These are phyloP conservation scores for Colletotrichum tanaceti DNA, from an alignment of 2,329 filamentous ascomycete species.

Conservation along the genomic window DNA sequence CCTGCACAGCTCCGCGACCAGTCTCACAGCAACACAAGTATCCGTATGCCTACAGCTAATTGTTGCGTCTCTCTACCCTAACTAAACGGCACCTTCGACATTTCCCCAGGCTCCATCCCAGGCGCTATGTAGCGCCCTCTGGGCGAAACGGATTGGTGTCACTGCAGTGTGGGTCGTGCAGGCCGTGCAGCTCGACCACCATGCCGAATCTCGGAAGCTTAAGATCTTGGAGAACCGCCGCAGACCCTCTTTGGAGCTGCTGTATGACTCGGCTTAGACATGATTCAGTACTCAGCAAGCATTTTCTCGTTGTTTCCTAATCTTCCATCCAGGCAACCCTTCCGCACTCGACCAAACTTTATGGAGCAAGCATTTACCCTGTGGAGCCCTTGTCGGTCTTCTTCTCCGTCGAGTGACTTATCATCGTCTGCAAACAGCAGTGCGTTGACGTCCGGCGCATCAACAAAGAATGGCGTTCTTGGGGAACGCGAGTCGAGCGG, in stretches of 20 bases:
- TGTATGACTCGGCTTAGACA: constrained; percentile 28
- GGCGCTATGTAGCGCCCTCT: constrained; percentile 18
- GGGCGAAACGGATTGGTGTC: constrained; percentile 25
- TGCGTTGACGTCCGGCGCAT: constrained; percentile 9
- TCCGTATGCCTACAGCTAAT: constrained; percentile 17
- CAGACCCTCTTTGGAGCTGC: constrained; percentile 24
- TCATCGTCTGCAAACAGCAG: constrained; percentile 22
- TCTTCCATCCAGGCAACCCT: constrained; percentile 4
- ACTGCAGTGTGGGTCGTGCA: not conserved
- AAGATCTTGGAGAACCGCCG: constrained; percentile 22
- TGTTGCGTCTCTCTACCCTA: constrained; percentile 23
- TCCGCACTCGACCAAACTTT: not conserved
- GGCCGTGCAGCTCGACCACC: constrained; percentile 12
- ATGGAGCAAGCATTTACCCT: not conserved
- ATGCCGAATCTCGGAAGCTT: constrained; percentile 38
- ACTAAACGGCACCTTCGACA: constrained; percentile 14
- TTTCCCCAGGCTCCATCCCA: constrained; percentile 25
- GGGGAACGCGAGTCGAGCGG: constrained; percentile 15
- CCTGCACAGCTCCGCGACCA: constrained; percentile 23
- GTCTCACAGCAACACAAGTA: constrained; percentile 11
- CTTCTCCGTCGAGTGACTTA: not conserved
- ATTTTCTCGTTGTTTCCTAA: not conserved
- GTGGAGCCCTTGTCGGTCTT: constrained; percentile 4
- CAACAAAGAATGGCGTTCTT: constrained; percentile 31
- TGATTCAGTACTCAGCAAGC: constrained; percentile 27